Percentiles rank a stretch among this genome's conserved stretches.
Conservation (phyloP, 2,329 filamentous ascomycete genomes). For the Cladophialophora bantiana region DNA sequence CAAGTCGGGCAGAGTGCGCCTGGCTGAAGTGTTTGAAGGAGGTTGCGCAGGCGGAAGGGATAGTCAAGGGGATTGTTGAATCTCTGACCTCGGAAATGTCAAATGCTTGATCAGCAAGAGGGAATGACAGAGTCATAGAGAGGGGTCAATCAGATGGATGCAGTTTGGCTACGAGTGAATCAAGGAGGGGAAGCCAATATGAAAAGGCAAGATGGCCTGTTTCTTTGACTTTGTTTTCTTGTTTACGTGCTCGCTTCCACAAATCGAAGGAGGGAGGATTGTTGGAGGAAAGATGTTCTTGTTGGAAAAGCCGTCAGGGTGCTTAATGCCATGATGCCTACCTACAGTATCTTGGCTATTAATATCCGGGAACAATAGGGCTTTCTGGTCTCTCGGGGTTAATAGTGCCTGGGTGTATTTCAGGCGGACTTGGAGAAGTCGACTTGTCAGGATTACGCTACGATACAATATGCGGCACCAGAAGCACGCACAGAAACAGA, state of each 20-base stretch:
- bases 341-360: background rate
- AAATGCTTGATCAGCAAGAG: background rate
- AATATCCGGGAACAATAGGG: background rate
- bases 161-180: background rate
- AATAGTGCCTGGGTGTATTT: background rate
- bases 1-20: slow-evolving; percentile 39
- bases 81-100: background rate
- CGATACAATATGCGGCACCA: background rate
- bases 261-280: background rate
- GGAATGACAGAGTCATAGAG: background rate
- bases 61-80: slow-evolving; percentile 7
- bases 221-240: background rate
- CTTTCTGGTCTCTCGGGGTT: background rate
- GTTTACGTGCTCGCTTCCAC: background rate
- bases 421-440: background rate
- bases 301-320: background rate
- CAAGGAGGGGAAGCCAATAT: background rate
- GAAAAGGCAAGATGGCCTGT: background rate
- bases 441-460: background rate
- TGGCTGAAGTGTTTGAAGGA: slow-evolving; percentile 32
- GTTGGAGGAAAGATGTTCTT: background rate
- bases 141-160: background rate
- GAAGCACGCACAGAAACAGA: too few relatives aligned
- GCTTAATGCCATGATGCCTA: background rate
- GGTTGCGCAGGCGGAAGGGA: slow-evolving; percentile 21